These are phyloP conservation scores for Lachnellula willkommii DNA, from an alignment of 2,329 filamentous ascomycete species.

Conservation along the genomic window DNA sequence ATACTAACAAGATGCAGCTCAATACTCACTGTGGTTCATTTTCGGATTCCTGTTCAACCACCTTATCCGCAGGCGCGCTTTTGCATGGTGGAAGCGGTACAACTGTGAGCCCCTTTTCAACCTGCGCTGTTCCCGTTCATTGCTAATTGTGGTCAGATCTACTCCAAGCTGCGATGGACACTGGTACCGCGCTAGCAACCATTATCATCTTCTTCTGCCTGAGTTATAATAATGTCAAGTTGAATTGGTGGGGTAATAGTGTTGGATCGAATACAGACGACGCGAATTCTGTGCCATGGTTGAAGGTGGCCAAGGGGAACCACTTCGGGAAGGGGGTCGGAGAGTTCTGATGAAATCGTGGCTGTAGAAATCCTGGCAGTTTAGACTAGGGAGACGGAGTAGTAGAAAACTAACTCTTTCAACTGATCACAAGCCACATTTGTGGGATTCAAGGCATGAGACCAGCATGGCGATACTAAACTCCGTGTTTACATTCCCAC, in stretches of 20 bases:
- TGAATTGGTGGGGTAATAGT: constrained; percentile 59
- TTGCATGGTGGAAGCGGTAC: constrained; percentile 71
- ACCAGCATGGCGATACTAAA: too few species aligned
- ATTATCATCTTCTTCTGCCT: constrained; percentile 61
- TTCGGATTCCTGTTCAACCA: constrained; percentile 65
- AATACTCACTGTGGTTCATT: constrained; percentile 63
- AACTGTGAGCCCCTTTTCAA: constrained; percentile 42
- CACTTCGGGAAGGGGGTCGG: constrained; percentile 33
- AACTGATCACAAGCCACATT: too few species aligned
- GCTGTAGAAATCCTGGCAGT: too few species aligned
- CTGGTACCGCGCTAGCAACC: constrained; percentile 59
- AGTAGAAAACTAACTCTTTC: too few species aligned
- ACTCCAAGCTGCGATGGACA: constrained; percentile 64
- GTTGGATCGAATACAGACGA: constrained; percentile 34
- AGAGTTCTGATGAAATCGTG: constrained; percentile 21
- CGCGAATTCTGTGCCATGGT: constrained; percentile 31
- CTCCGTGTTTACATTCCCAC: too few species aligned
- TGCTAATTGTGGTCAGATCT: constrained; percentile 40
- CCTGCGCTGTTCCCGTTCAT: background rate
- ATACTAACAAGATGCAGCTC: constrained; percentile 51
- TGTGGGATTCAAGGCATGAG: too few species aligned
- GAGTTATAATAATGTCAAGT: constrained; percentile 54
- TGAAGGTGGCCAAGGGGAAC: constrained; percentile 27
- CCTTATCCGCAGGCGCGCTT: constrained; percentile 57
- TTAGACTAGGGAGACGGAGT: too few species aligned